Conservation (phyloP, 2,329 filamentous ascomycete genomes). For the Aureobasidium zeae region DNA sequence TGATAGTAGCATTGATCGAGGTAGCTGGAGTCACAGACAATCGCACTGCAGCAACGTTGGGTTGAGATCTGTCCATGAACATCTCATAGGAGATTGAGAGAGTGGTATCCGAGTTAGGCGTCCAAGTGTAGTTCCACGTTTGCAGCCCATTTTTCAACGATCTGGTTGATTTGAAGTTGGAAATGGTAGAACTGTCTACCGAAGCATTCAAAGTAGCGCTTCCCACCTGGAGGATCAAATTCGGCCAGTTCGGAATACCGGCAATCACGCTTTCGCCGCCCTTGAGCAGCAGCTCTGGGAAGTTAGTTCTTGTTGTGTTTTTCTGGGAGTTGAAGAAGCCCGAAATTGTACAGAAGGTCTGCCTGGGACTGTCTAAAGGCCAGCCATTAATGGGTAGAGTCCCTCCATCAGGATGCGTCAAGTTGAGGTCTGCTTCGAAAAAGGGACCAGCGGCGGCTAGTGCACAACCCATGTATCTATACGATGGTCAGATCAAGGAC, state of each 20-base stretch:
- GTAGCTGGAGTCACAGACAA: constrained; percentile 48
- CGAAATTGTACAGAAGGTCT: constrained; percentile 58
- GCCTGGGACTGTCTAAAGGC: constrained; percentile 55
- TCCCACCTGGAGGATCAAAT: constrained; percentile 48
- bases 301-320: constrained; percentile 52
- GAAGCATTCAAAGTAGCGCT: constrained; percentile 50
- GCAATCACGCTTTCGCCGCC: constrained; percentile 62
- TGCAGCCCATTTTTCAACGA: constrained; percentile 55
- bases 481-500: not conserved
- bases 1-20: constrained; percentile 49
- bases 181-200: constrained; percentile 50
- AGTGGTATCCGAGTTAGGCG: constrained; percentile 39
- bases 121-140: constrained; percentile 59
- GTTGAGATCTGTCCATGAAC: constrained; percentile 53
- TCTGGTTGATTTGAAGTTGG: constrained; percentile 51
- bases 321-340: constrained; percentile 57
- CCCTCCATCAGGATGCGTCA: constrained; percentile 42
- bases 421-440: constrained; percentile 49
- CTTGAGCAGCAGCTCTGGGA: constrained; percentile 59
- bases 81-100: constrained; percentile 57
- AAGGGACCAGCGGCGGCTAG: constrained; percentile 55
- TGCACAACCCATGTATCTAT: constrained; percentile 51
- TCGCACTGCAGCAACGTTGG: constrained; percentile 53
- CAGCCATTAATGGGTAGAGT: constrained; percentile 41
- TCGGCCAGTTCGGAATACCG: constrained; percentile 61